phyloP scores from a whole-genome alignment of 2,329 filamentous ascomycete genomes.

The Nothophoma quercina region DNA sequence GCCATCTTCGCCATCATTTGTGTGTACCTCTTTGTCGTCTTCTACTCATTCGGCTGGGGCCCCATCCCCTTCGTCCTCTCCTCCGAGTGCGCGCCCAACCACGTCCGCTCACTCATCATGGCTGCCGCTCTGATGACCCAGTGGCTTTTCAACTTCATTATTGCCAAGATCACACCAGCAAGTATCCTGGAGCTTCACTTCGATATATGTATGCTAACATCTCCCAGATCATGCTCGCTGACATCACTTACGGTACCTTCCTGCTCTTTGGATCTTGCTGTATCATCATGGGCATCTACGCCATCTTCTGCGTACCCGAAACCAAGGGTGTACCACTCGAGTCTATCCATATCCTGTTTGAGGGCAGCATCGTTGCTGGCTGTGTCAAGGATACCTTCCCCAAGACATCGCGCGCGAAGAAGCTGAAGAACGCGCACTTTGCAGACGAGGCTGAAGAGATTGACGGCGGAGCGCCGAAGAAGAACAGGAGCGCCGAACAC shows the following conservation, averaged over 20 bases:
- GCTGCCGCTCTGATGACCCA: slow-evolving; percentile 56
- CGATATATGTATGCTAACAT: too few species aligned
- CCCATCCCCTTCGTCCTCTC: slow-evolving; percentile 56
- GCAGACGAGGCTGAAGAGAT: slow-evolving; percentile 41
- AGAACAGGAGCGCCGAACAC: slow-evolving; percentile 37
- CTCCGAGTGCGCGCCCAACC: slow-evolving; percentile 52
- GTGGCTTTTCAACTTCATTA: slow-evolving; percentile 43
- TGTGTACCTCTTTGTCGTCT: slow-evolving; percentile 59
- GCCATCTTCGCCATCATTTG: slow-evolving; percentile 59
- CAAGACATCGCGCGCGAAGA: slow-evolving; percentile 46
- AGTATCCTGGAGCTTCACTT: too few species aligned
- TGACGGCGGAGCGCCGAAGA: slow-evolving; percentile 27
- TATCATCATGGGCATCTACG: slow-evolving; percentile 53
- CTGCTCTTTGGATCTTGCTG: slow-evolving; percentile 53
- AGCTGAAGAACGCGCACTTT: slow-evolving; percentile 40
- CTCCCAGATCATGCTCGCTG: slow-evolving; percentile 54
- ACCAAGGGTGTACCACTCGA: slow-evolving; percentile 55
- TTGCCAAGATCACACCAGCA: slow-evolving; percentile 50
- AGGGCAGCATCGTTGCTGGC: slow-evolving; percentile 52
- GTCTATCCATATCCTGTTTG: slow-evolving; percentile 52
- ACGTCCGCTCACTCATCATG: slow-evolving; percentile 54
- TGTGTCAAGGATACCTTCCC: slow-evolving; percentile 51
- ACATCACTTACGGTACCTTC: slow-evolving; percentile 56
- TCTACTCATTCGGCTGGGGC: slow-evolving; percentile 58
- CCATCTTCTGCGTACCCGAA: slow-evolving; percentile 53